phyloP scores from a whole-genome alignment of 176 grass and related monocot genomes.

The Leersia perrieri region DNA sequence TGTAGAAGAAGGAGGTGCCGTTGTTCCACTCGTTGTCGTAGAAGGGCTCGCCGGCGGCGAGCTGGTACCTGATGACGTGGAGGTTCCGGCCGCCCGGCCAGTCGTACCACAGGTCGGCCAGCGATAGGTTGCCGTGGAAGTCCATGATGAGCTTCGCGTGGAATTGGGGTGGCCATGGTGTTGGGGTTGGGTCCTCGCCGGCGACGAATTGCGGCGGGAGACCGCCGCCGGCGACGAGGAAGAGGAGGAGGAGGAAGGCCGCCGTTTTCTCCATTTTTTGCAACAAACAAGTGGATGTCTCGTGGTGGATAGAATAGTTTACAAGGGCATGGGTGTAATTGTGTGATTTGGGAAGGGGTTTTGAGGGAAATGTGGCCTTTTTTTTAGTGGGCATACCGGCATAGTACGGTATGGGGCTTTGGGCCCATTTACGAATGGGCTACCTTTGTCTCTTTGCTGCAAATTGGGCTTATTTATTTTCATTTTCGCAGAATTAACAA shows the following conservation, averaged over 20 bases:
- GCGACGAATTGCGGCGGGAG: background rate
- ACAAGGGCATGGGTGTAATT: background rate
- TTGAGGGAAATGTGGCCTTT: background rate
- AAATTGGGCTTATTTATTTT: background rate
- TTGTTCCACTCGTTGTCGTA: slow-evolving; percentile 81
- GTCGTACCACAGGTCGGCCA: slow-evolving; percentile 74
- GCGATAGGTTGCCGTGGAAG: slow-evolving; percentile 49
- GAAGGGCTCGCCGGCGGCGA: slow-evolving; percentile 41
- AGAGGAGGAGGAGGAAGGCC: background rate
- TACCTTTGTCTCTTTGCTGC: background rate
- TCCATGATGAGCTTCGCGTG: slow-evolving; percentile 56
- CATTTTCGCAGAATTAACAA: background rate
- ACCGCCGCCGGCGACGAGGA: background rate
- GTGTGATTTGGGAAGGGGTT: background rate
- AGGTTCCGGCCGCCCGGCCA: slow-evolving; percentile 77
- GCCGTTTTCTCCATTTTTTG: background rate
- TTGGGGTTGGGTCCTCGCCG: background rate
- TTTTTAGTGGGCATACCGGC: background rate
- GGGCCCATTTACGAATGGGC: background rate
- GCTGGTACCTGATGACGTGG: slow-evolving; percentile 56
- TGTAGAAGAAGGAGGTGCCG: slow-evolving; percentile 71
- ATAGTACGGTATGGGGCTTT: background rate
- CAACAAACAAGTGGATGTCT: background rate
- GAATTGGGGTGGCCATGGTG: slow-evolving; percentile 61
- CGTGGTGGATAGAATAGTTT: background rate